Evolutionary conservation across 495 filamentous ascomycete species (phyloP).

Genomic region (Podospora didyma): DNA sequence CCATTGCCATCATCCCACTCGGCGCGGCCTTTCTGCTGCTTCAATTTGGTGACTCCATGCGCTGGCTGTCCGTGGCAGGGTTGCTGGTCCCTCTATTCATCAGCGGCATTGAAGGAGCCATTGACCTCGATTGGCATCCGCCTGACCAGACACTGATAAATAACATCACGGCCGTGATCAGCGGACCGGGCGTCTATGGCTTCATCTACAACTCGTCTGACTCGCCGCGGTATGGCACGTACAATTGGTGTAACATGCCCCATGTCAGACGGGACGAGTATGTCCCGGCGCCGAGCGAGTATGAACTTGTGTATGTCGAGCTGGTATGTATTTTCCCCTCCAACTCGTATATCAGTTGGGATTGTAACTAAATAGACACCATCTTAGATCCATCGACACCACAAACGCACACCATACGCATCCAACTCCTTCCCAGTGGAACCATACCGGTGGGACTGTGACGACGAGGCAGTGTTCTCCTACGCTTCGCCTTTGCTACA

Average conservation of each 20-base stretch:
- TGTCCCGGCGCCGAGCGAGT: conserved; percentile 39
- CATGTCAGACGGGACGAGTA: conserved; percentile 61
- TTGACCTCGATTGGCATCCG: conserved; percentile 54
- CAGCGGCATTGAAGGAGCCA: not conserved
- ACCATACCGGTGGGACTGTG: conserved; percentile 60
- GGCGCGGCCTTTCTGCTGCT: no score
- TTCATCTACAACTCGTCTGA: conserved; percentile 61
- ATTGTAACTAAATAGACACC: not conserved
- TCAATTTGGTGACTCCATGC: not conserved
- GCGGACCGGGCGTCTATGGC: conserved; percentile 52
- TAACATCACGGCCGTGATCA: conserved; percentile 42
- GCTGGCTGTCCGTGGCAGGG: not conserved
- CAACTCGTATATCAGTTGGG: not conserved
- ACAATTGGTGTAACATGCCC: conserved; percentile 78
- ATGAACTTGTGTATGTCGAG: conserved; percentile 63
- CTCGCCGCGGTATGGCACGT: conserved; percentile 50
- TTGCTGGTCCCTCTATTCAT: not conserved
- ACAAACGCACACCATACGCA: conserved; percentile 69
- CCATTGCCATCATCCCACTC: no score
- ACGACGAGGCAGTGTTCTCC: conserved; percentile 57
- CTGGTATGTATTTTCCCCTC: conserved; percentile 34
- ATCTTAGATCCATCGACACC: conserved; percentile 64
- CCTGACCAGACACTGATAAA: conserved; percentile 44
- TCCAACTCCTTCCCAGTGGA: conserved; percentile 65
- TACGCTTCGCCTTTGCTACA: conserved; percentile 45